Evolutionary conservation across 2,329 filamentous ascomycete genomes (phyloP), one percentile per base, ranked within the genome.

Genomic region (Pseudocercospora pini-densiflorae): DNA sequence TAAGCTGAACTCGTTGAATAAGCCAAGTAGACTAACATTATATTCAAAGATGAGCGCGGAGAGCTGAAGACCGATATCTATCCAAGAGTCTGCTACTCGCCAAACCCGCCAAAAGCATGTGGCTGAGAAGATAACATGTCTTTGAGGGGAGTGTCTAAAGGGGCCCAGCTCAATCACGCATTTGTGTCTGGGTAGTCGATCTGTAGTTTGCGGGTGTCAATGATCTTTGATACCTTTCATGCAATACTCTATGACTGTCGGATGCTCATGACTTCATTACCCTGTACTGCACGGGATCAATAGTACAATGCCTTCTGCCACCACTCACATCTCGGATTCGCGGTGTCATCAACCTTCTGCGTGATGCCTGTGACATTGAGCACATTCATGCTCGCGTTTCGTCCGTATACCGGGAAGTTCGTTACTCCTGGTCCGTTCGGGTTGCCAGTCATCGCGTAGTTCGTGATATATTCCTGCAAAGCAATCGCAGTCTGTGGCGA

Each of bases 281-380:
- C 5, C 5, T 14, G 3, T 36, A 36, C 12, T 36, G 33, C 10
- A 2, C 2, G 14, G 2, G 2, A n/a, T 55, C 16, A 55, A 55
- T 55, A 55, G 27, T 55, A 55, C 23, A 55, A 14, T 16, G 51
- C 51, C 16, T 55, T 80, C 77, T 87, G 84, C 85, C 85, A 87
- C 78, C 80, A 87, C 62, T 77, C 75, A 74, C 86, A 87, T 69
- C 85, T 78, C 49, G 72, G 71, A 70, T 83, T 85, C 9, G 79
- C 80, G 63, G 82, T 80, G 10, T 77, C 77, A 75, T 88, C 85
- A 65, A 68, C 77, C 43, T 77, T 29, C 47, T 64, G 80, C 74
- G 27, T 73, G 6, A 64, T 60, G 10, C 66, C 67, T 5, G 68
- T 70, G n/a, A 53, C 61, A 55, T 70, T 70, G 19, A 87, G 73